A percentile compares a stretch with the other conserved stretches of the same genome.
Conservation (phyloP, 148 eudicot species). For the Pharnaceum exiguum region DNA sequence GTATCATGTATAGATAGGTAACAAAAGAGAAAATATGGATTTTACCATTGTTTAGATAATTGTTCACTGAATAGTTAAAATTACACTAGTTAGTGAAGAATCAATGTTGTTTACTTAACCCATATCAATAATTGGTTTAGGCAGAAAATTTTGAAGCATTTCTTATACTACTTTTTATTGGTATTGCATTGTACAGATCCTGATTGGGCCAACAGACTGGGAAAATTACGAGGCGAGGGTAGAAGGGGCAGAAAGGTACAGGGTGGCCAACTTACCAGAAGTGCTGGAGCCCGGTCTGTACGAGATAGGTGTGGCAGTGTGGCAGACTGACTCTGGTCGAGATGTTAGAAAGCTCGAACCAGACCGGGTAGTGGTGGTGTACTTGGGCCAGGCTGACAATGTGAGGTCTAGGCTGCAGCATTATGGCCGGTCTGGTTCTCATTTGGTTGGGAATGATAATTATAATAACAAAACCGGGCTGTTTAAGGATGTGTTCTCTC, state of each 20-base stretch:
- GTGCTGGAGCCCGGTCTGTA: constrained; percentile 63
- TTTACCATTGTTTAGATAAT: neutral
- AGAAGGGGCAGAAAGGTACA: constrained; percentile 77
- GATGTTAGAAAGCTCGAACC: constrained; percentile 37
- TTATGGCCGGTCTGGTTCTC: constrained; percentile 80
- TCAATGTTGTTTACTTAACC: too few relatives aligned
- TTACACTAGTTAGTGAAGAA: too few relatives aligned
- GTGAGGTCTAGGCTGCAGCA: constrained; percentile 69
- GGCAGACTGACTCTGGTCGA: constrained; percentile 26
- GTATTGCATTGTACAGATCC: constrained; percentile 45
- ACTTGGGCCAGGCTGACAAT: constrained; percentile 86
- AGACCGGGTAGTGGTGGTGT: constrained; percentile 53
- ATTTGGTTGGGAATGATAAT: constrained; percentile 35
- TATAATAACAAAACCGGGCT: constrained; percentile 30
- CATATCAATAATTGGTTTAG: too few relatives aligned
- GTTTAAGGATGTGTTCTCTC: constrained; percentile 53
- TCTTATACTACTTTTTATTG: too few relatives aligned
- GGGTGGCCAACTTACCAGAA: constrained; percentile 63
- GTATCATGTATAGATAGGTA: neutral
- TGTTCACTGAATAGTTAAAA: neutral
- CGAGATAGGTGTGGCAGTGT: constrained; percentile 64
- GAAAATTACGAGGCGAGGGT: constrained; percentile 43
- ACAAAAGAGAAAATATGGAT: neutral
- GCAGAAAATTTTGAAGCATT: too few relatives aligned
- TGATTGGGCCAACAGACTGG: constrained; percentile 84